Evolutionary conservation across 1,284 basidiomycete genomes (phyloP).

Genomic region (Phaffia rhodozyma): DNA sequence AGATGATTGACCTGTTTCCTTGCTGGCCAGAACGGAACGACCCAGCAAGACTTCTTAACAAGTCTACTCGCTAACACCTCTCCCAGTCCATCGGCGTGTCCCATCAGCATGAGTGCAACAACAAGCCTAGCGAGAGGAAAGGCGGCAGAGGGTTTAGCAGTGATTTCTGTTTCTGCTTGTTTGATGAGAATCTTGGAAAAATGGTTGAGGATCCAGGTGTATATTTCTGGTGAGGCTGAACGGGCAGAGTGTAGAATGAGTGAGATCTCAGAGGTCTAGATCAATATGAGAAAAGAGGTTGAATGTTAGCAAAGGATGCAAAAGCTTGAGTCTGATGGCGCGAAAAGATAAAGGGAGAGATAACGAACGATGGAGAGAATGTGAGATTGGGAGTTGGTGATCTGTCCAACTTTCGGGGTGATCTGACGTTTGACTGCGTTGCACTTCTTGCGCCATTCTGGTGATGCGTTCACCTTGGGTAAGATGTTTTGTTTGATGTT

Average conservation of each 20-base stretch:
- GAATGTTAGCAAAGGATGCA: background rate
- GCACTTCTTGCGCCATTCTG: constrained; percentile 39
- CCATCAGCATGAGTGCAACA: constrained; percentile 48
- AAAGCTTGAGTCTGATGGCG: background rate
- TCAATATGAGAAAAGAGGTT: background rate
- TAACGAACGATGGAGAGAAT: constrained; percentile 58
- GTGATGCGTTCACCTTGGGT: constrained; percentile 54
- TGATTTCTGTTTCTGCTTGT: constrained; percentile 90
- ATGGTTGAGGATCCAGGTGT: constrained; percentile 70
- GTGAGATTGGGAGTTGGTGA: constrained; percentile 64
- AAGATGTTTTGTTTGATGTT: constrained; percentile 64
- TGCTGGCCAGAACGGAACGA: constrained; percentile 37
- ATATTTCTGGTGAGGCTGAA: constrained; percentile 42
- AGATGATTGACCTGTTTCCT: constrained; percentile 26
- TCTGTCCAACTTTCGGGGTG: constrained; percentile 79
- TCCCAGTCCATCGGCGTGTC: constrained; percentile 46
- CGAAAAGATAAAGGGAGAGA: constrained; percentile 6
- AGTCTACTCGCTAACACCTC: constrained; percentile 74
- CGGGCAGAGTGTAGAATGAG: constrained; percentile 39
- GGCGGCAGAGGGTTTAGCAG: constrained; percentile 74
- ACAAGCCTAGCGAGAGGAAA: constrained; percentile 69
- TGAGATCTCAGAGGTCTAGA: constrained; percentile 54
- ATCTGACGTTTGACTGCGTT: constrained; percentile 62
- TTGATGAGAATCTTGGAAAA: constrained; percentile 76
- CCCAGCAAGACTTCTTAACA: constrained; percentile 59